Percentiles rank a stretch among this genome's conserved stretches.
These are phyloP conservation scores for Calocera cornea DNA, from an alignment of 768 basidiomycete genomes.

Conservation along the genomic window DNA sequence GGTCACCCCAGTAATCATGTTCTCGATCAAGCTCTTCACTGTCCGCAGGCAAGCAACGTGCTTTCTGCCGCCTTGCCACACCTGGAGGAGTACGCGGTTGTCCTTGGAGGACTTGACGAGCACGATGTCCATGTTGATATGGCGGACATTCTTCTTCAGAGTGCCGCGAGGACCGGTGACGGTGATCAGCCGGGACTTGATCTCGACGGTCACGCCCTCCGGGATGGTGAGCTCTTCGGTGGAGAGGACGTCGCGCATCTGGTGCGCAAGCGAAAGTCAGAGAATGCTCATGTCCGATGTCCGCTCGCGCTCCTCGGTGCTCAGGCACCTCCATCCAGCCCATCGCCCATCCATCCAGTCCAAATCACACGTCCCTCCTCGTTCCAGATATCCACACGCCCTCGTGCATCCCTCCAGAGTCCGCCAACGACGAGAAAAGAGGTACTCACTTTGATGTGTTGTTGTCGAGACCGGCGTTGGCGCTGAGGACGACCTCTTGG, in stretches of 20 bases:
- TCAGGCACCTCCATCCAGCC: neutral
- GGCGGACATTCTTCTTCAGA: slow-evolving; percentile 81
- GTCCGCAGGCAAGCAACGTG: slow-evolving; percentile 97
- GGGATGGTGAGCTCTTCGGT: slow-evolving; percentile 88
- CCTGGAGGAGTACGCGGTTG: slow-evolving; percentile 68
- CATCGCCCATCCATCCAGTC: neutral
- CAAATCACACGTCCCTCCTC: neutral
- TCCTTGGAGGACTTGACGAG: slow-evolving; percentile 63
- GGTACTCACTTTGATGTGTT: slow-evolving; percentile 7
- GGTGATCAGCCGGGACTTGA: slow-evolving; percentile 84
- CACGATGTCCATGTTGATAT: slow-evolving; percentile 89
- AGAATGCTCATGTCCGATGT: neutral
- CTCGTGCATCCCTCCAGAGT: neutral
- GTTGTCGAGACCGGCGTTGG: slow-evolving; percentile 2
- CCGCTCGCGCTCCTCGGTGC: neutral
- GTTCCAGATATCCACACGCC: neutral
- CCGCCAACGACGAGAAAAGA: slow-evolving; percentile 7
- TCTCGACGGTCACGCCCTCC: slow-evolving; percentile 64
- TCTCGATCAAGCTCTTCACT: slow-evolving; percentile 85
- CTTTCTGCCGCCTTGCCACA: slow-evolving; percentile 97
- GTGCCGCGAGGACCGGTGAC: slow-evolving; percentile 89
- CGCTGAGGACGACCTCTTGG: slow-evolving; percentile 4
- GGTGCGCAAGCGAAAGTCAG: neutral
- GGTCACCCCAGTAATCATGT: slow-evolving; percentile 96
- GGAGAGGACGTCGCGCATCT: slow-evolving; percentile 90